Evolutionary conservation across 208 protist species (phyloP).

Genomic region (Crithidia fasciculata): DNA sequence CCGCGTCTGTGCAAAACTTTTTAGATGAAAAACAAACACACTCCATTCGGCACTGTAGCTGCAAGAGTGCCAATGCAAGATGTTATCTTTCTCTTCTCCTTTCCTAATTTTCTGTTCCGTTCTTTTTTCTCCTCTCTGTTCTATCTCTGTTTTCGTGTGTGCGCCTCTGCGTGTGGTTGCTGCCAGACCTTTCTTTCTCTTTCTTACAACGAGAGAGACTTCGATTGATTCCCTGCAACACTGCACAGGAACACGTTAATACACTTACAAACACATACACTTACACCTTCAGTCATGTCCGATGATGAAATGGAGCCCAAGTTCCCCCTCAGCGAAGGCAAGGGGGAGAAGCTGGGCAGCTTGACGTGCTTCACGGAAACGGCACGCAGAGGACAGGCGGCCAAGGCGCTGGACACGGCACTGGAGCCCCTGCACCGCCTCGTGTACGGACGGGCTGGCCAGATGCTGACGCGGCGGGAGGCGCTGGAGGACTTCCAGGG

Average conservation of each 20-base stretch:
- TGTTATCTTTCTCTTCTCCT: neutral
- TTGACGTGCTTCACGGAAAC: slow-evolving; percentile 56
- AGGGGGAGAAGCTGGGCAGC: slow-evolving; percentile 49
- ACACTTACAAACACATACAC: too few relatives aligned
- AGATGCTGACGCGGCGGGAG: slow-evolving; percentile 42
- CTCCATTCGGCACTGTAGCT: too few relatives aligned
- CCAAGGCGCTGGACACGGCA: slow-evolving; percentile 47
- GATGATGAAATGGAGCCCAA: slow-evolving; percentile 22
- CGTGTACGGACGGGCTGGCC: slow-evolving; percentile 66
- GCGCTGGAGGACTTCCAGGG: slow-evolving; percentile 70
- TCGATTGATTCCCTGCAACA: neutral
- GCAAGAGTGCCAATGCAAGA: too few relatives aligned
- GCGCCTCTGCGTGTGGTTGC: too few relatives aligned
- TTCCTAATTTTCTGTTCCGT: neutral
- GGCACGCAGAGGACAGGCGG: slow-evolving; percentile 34
- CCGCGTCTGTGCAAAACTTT: too few relatives aligned
- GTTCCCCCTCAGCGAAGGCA: slow-evolving; percentile 60
- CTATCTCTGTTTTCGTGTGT: neutral
- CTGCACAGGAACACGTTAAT: too few relatives aligned
- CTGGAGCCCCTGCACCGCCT: slow-evolving; percentile 79
- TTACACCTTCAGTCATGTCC: slow-evolving; percentile 1
- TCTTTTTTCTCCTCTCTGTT: neutral
- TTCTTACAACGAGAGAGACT: slow-evolving; percentile 5
- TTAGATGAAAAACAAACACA: too few relatives aligned
- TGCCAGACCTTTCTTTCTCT: neutral